Evolutionary conservation across 768 basidiomycete genomes (phyloP).

Genomic region (Amanita brunnescens): DNA sequence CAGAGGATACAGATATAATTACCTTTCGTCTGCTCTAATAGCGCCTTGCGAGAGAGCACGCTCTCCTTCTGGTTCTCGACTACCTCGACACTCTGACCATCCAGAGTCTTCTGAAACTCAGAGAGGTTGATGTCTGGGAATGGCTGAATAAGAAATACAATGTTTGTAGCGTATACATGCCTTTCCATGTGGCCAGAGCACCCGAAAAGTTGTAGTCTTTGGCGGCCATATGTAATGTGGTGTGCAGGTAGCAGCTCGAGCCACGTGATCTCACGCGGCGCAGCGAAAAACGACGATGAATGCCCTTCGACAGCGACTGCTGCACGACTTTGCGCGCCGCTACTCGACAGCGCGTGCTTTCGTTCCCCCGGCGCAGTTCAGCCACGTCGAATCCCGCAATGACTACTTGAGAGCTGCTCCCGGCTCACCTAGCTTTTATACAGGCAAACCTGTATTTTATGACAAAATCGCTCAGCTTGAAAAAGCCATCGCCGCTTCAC

Average conservation of each 20-base stretch:
- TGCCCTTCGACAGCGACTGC: slow-evolving; percentile 9
- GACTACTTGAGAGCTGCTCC: slow-evolving; percentile 29
- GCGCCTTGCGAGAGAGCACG: slow-evolving; percentile 83
- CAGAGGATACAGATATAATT: slow-evolving; percentile 3
- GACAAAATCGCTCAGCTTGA: slow-evolving; percentile 65
- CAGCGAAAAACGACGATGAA: not conserved
- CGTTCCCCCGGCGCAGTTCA: slow-evolving; percentile 26
- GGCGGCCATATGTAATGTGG: slow-evolving; percentile 21
- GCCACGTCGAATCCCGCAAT: slow-evolving; percentile 7
- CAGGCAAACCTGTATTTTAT: slow-evolving; percentile 65
- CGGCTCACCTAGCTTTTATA: slow-evolving; percentile 75
- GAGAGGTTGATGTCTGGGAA: slow-evolving; percentile 71
- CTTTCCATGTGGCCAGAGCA: slow-evolving; percentile 88
- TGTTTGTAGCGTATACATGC: slow-evolving; percentile 26
- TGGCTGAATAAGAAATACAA: not conserved
- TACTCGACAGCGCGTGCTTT: slow-evolving; percentile 21
- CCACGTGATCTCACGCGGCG: not conserved
- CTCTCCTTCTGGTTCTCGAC: slow-evolving; percentile 99
- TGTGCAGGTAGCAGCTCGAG: not conserved
- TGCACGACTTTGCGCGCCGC: slow-evolving; percentile 12
- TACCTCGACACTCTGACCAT: slow-evolving; percentile 87
- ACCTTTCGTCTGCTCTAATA: slow-evolving; percentile 97
- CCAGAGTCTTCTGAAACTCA: slow-evolving; percentile 89
- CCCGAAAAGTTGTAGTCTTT: slow-evolving; percentile 84
- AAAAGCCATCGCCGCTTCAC: slow-evolving; percentile 47